phyloP scores from a whole-genome alignment of 345 rosid genomes.

The Noccaea caerulescens region DNA sequence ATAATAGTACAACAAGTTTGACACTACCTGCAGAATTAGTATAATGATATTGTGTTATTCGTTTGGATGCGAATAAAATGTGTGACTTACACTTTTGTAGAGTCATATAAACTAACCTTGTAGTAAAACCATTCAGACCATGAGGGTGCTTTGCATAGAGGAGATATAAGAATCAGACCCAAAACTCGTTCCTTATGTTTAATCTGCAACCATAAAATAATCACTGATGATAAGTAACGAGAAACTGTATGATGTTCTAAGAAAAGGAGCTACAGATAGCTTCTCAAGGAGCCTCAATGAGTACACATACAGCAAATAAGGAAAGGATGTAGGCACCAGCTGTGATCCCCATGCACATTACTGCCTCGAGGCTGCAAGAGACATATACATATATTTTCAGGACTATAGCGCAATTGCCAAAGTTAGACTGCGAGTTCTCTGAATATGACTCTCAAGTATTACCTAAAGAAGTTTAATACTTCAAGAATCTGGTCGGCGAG shows the following conservation, averaged over 20 bases:
- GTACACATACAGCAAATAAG: slow-evolving; percentile 82
- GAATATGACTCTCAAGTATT: slow-evolving; percentile 26
- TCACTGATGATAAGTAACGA: slow-evolving; percentile 7
- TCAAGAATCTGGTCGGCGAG: slow-evolving; percentile 93
- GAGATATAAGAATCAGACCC: slow-evolving; percentile 92
- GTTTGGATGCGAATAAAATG: neutral
- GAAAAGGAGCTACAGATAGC: slow-evolving; percentile 1
- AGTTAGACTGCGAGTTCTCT: neutral
- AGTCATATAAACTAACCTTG: slow-evolving; percentile 31
- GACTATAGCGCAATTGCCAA: neutral
- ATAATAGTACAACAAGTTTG: slow-evolving; percentile 80
- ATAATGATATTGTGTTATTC: slow-evolving; percentile 1
- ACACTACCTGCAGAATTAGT: slow-evolving; percentile 55
- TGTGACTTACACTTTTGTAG: neutral
- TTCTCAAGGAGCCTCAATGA: slow-evolving; percentile 3
- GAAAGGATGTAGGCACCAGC: slow-evolving; percentile 94
- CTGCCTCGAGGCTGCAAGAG: slow-evolving; percentile 74
- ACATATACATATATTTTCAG: neutral
- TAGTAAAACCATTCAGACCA: slow-evolving; percentile 89
- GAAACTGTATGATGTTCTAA: neutral
- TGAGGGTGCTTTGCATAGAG: slow-evolving; percentile 87
- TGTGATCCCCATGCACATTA: slow-evolving; percentile 97
- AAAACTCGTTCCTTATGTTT: slow-evolving; percentile 87
- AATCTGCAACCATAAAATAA: slow-evolving; percentile 62
- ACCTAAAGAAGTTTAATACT: slow-evolving; percentile 90